phyloP scores from a whole-genome alignment of 2,329 filamentous ascomycete species.

The Claviceps africana region DNA sequence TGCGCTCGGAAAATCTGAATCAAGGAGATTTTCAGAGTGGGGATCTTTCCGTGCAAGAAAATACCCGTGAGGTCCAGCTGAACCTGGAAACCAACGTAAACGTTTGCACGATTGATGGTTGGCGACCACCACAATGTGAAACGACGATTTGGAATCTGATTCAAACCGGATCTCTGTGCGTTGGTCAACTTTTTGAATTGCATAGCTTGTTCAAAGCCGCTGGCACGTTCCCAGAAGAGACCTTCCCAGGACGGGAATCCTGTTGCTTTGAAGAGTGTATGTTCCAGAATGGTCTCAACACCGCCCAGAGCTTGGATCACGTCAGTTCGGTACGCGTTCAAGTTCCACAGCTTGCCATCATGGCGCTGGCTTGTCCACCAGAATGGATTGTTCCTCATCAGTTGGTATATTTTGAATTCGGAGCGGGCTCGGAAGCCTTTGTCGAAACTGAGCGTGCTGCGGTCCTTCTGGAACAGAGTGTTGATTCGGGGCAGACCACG shows the following conservation, averaged over 20 bases:
- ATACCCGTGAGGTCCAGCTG: slow-evolving; percentile 96
- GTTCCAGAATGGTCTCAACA: slow-evolving; percentile 95
- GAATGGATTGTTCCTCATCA: slow-evolving; percentile 99
- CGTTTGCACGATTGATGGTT: slow-evolving; percentile 88
- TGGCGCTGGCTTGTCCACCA: slow-evolving; percentile 98
- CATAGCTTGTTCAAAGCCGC: slow-evolving; percentile 53
- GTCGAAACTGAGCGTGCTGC: slow-evolving; percentile 93
- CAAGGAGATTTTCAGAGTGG: slow-evolving; percentile 90
- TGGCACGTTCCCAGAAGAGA: slow-evolving; percentile 63
- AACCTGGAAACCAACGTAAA: slow-evolving; percentile 98
- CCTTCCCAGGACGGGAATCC: slow-evolving; percentile 97
- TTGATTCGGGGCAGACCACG: slow-evolving; percentile 95
- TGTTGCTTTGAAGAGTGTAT: slow-evolving; percentile 92
- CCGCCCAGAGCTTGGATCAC: slow-evolving; percentile 91
- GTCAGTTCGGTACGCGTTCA: slow-evolving; percentile 91
- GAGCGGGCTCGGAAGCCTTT: slow-evolving; percentile 92
- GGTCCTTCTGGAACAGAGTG: slow-evolving; percentile 95
- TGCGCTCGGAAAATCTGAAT: slow-evolving; percentile 99
- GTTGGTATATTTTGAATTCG: slow-evolving; percentile 95
- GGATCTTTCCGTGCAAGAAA: slow-evolving; percentile 98
- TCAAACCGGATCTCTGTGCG: slow-evolving; percentile 88
- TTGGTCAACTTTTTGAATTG: slow-evolving; percentile 99
- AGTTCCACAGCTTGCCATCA: slow-evolving; percentile 93
- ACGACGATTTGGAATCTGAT: slow-evolving; percentile 95
- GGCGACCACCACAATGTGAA: slow-evolving; percentile 97